Base-by-base conservation (phyloP, 2,329 filamentous ascomycete species). In the Nemania sp. region DNA sequence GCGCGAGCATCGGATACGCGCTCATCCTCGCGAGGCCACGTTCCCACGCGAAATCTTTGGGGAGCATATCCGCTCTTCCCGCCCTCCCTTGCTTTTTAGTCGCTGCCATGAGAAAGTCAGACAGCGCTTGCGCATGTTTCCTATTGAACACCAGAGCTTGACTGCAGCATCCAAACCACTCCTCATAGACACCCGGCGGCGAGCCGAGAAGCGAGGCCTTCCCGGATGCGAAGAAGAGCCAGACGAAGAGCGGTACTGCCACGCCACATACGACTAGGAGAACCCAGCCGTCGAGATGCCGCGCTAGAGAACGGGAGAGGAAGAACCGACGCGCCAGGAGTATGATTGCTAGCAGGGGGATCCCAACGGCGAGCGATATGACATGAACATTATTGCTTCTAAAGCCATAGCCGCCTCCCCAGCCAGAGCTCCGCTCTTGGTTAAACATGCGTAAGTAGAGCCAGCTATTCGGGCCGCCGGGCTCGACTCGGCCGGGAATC, bases 1-100 rank as follows among this genome's bases (percentile, higher is more conserved):
- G 76, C n/a, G 74, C 76, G n/a, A 77, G 64, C 76, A 78, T 78
- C 53, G 76, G 76, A 56, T 78, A 78, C 13, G 76, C 76, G 32
- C 76, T 78, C 2, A 78, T 47, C 47, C 76, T 72, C 47, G 76
- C 75, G 20, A 78, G 71, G 8, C 76, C 76, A 41, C 71, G 71
- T 5, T 77, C 62, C 69, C 73, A 77, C 4, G 76, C 76, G 61
- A 76, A 78, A 11, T 74, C 63, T 65, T 76, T 77, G 11, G 74
- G 75, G 24, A 78, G 72, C 76, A 78, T 78, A 49, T 78, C 76
- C 24, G 71, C 73, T 43, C 76, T 71, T 2, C 76, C 76, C 1
- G 73, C 72, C 8, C 59, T 57, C 13, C 60, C 62, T 15, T 13
- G 35, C n/a, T 67, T 71, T 10, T 27, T 53, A 0, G 74, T 70